Evolutionary conservation across 176 grass and related monocot species (phyloP), one percentile per base, ranked within the genome.

Genomic region (Rhynchospora breviuscula): DNA sequence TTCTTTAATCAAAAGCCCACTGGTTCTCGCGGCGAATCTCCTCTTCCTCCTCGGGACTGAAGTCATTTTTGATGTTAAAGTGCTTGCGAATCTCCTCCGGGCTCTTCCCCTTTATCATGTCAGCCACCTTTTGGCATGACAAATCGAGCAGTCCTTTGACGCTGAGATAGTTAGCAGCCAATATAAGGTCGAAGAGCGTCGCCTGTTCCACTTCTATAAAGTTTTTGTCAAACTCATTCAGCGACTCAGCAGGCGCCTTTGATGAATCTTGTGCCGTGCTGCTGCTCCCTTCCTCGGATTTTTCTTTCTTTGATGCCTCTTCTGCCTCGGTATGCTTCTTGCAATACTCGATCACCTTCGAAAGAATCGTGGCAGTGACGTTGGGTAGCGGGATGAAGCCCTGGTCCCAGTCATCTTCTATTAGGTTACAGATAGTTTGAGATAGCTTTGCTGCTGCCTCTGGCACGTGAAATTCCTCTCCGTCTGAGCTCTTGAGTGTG

Each of bases 311-410:
- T 1, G 56, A 3, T 40, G 48, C 48, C 48, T 51, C 48, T 11
- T 51, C 48, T 10, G 67, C 67, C 4, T 85, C 85, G 5, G 75
- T 85, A 74, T 93, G 89, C 87, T 87, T 89, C 82, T 67, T 89
- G 87, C 89, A 94, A 85, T 94, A 94, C 79, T 91, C 87, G 51
- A 91, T 91, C 18, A 94, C 89, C 79, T 81, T 94, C 64, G 87
- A 44, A 19, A 94, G 85, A 66, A 90, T 94, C 57, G 54, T 86
- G 47, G 85, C 19, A 31, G 43, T 88, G 67, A 94, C 87, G 56
- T 91, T 91, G 49, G 89, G 85, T 43, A 91, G 87, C 8, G 92
- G 92, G 87, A 94, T 88, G 53, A 67, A 66, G 83, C 59, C 69
- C 21, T 65, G 72, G n/a, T 19, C 87, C 87, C 92, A 91, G 9